Base-by-base conservation (phyloP, 805 yeast genomes). In the Metschnikowia borealis region DNA sequence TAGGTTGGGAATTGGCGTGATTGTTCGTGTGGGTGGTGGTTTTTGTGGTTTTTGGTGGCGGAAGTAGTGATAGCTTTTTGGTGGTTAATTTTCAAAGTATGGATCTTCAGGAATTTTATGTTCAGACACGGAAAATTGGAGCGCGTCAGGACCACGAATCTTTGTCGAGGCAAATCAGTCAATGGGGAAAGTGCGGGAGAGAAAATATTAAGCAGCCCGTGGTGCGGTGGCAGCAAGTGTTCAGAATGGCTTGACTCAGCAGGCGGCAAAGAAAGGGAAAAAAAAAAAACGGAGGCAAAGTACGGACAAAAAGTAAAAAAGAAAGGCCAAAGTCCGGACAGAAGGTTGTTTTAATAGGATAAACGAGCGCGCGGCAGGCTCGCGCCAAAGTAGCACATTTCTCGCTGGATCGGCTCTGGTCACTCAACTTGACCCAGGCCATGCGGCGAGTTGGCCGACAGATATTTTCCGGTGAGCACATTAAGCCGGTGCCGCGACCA, bases 291-390 rank as follows among this genome's bases (percentile, higher is more conserved):
- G 20, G 18, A 15, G 29, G 29, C 18, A 11, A 6, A 42, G 14
- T 13, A 32, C 11, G 38, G 20, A 18, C n/a, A 31, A 32, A 17
- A 13, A 32, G 21, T 13, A 15, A 37, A 32, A 42, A 14, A 36
- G 45, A 44, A 46, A 46, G 8, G 15, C 14, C 14, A 15, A 34
- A n/a, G 39, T 5, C 39, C 33, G 43, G 43, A 39, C 17, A 34
- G 33, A 36, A 23, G 34, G 39, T 34, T 34, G 38, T 34, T 34
- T 44, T 34, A 42, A 26, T 23, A 17, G 39, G 32, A 44, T 13
- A 36, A 26, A 35, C 38, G 33, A 35, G 33, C 34, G 46, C 46
- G 46, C 39, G 39, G 38, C 46, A 35, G 33, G 21, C n/a, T 32
- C 37, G 45, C 45, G 45, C 45, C 31, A 20, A 42, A 18, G 45